Evolutionary conservation across 73 alveolate genomes (phyloP).

Genomic region (Tetrahymena borealis): DNA sequence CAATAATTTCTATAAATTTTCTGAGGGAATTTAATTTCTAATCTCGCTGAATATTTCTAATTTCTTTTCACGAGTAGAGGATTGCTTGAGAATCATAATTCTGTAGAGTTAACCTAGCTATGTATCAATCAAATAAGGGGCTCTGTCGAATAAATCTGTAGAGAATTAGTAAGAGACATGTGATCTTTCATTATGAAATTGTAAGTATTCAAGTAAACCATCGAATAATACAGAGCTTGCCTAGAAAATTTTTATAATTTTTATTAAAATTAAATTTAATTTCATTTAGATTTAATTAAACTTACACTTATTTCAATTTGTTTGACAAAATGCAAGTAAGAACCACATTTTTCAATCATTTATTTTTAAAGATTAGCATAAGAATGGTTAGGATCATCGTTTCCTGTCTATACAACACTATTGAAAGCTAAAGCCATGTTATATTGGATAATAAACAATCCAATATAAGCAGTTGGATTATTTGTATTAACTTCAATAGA

Average conservation of each 20-base stretch:
- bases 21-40: neutral
- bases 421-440: neutral
- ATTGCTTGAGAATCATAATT: neutral
- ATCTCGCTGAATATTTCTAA: neutral
- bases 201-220: neutral
- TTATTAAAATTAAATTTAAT: neutral
- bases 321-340: neutral
- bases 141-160: neutral
- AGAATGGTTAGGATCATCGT: neutral
- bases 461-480: neutral
- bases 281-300: no score
- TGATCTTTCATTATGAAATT: neutral
- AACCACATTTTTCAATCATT: neutral
- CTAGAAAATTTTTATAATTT: neutral
- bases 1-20: neutral
- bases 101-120: neutral
- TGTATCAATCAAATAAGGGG: neutral
- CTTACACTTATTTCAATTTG: neutral
- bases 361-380: neutral
- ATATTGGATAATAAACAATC: neutral
- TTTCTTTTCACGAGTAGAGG: neutral
- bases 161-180: neutral
- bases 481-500: neutral
- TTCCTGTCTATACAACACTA: neutral
- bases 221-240: neutral